Evolutionary conservation across 768 basidiomycete genomes (phyloP).

Genomic region (Agaricus sinodeliciosus): DNA sequence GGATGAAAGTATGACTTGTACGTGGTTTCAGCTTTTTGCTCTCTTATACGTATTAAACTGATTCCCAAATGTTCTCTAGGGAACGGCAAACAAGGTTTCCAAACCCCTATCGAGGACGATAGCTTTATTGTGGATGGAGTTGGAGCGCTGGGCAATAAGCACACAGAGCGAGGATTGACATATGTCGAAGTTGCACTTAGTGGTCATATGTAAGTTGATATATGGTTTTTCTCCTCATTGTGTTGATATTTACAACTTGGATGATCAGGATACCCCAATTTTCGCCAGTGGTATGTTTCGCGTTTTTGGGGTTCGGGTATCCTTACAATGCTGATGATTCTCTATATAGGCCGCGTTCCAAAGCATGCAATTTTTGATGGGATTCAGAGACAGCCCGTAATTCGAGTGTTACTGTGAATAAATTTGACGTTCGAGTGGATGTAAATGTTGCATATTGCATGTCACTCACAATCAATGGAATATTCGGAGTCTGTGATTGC

Average conservation of each 20-base stretch:
- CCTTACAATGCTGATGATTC: constrained; percentile 4
- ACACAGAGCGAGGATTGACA: constrained; percentile 61
- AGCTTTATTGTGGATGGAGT: constrained; percentile 68
- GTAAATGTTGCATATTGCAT: too few species aligned
- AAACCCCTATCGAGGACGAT: constrained; percentile 55
- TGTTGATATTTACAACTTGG: constrained; percentile 2
- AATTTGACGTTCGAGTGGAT: too few species aligned
- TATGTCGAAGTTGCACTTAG: constrained; percentile 61
- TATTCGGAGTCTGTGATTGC: too few species aligned
- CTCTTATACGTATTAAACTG: too few species aligned
- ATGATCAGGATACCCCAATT: constrained; percentile 57
- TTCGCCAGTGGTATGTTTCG: constrained; percentile 44
- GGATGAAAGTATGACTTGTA: constrained; percentile 35
- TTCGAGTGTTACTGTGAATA: not conserved
- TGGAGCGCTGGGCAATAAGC: constrained; percentile 58
- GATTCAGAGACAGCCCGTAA: constrained; percentile 45
- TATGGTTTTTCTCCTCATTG: not conserved
- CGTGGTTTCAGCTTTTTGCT: not conserved
- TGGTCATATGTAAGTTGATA: constrained; percentile 61
- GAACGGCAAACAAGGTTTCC: constrained; percentile 69
- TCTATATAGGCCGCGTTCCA: constrained; percentile 56
- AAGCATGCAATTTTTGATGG: constrained; percentile 63
- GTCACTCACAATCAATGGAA: too few species aligned
- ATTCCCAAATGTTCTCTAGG: constrained; percentile 21
- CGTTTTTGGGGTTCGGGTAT: not conserved